Percentiles rank a stretch among this genome's conserved stretches.
Conservation (phyloP, 148 eudicot species). For the Camellia japonica region DNA sequence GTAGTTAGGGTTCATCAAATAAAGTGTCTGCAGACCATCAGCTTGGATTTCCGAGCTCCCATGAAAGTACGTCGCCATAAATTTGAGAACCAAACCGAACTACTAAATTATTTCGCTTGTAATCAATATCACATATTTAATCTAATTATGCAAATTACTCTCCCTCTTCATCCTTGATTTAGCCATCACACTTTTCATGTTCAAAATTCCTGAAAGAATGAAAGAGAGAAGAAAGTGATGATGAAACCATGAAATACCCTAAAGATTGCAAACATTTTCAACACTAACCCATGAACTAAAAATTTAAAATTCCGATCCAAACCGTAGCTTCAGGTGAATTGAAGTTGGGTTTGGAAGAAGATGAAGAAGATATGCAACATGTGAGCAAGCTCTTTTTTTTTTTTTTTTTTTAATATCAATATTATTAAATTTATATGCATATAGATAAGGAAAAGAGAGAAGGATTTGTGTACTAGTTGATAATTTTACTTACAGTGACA, state of each 20-base stretch:
- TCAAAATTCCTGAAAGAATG: conserved; percentile 10
- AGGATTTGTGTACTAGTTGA: neutral
- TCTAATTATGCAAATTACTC: neutral
- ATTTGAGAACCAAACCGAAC: neutral
- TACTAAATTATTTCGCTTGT: neutral
- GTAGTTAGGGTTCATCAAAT: conserved; percentile 70
- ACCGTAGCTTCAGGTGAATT: neutral
- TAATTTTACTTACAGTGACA: conserved; percentile 10
- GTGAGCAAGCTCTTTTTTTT: neutral
- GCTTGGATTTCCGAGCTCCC: conserved; percentile 71
- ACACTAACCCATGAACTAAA: neutral
- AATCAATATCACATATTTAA: neutral
- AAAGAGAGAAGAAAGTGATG: conserved; percentile 5
- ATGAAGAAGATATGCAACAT: neutral
- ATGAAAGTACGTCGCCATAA: conserved; percentile 63
- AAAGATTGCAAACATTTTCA: conserved; percentile 12
- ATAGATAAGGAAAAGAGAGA: neutral
- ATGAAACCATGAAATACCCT: conserved; percentile 19
- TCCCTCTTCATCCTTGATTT: neutral
- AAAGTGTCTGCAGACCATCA: conserved; percentile 66
- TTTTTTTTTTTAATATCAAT: too few relatives aligned
- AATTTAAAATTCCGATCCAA: neutral
- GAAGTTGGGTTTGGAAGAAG: neutral
- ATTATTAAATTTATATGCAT: neutral
- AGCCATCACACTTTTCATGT: too few relatives aligned